Base-by-base conservation (phyloP, 208 protist genomes). In the Trypanosoma platydactyli region DNA sequence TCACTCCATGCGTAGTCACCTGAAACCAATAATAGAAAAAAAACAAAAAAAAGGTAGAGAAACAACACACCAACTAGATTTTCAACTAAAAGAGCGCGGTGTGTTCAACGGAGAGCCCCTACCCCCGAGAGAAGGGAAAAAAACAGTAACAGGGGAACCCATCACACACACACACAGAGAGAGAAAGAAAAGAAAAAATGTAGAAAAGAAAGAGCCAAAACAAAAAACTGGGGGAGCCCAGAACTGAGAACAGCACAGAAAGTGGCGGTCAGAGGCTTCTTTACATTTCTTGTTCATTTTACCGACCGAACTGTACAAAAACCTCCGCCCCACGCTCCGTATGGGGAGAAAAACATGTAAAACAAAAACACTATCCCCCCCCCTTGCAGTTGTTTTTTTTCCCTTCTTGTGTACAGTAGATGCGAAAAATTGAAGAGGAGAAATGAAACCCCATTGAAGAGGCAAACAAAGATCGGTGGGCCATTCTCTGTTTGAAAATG, bases 41-140 rank as follows among this genome's bases (percentile, higher is more conserved):
- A 73, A 46, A 49, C 16, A 65, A 64, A 57, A 49, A 63, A 59
- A 57, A 42, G 46, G 42, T 22, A 35, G 35, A 33, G n/a, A n/a
- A 45, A 48, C 16, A 64, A 64, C 40, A 64, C 24, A 50, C 27
- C 40, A 52, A 30, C 33, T 9, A 9, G 9, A 3, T 38, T 38
- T 38, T 9, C 33, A 9, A 38, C 33, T 38, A 38, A 11, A n/a
- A n/a, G n/a, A 38, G 33, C 33, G 33, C 33, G 33, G 9, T 9
- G 33, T 38, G 33, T 38, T 38, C 5, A 38, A 38, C 9, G 33
- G 9, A 38, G n/a, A n/a, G n/a, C n/a, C n/a, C n/a, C n/a, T n/a
- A n/a, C 33, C 33, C 33, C 9, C 33, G 9, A 9, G 9, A 38
- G 3, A 38, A 9, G 9, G 33, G 5, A 38, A 38, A 38, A 9